Percentiles rank a stretch among this genome's conserved stretches.
Conservation (phyloP, 345 rosid genomes). For the Erucastrum elatum region DNA sequence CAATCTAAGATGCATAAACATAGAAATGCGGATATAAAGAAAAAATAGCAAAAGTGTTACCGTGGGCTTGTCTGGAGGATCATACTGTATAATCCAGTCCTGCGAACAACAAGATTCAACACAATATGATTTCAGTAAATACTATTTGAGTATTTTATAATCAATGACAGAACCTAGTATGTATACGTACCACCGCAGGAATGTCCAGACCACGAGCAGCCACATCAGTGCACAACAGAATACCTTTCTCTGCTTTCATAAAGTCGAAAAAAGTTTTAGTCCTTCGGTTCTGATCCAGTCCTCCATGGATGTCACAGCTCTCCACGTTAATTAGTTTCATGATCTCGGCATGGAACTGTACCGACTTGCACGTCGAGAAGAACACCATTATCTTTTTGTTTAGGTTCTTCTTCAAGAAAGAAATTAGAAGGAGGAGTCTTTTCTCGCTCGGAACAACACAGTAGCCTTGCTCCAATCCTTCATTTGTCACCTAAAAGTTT, state of each 20-base stretch:
- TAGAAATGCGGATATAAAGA: background rate
- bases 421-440: slow-evolving; percentile 81
- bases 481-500: slow-evolving; percentile 80
- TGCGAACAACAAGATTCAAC: slow-evolving; percentile 32
- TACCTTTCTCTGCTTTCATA: slow-evolving; percentile 89
- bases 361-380: slow-evolving; percentile 98
- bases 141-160: background rate
- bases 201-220: slow-evolving; percentile 99
- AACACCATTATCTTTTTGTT: slow-evolving; percentile 97
- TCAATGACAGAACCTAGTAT: background rate
- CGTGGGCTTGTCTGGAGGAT: slow-evolving; percentile 99
- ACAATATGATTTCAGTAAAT: slow-evolving; percentile 2
- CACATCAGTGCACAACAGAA: slow-evolving; percentile 93
- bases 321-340: slow-evolving; percentile 76
- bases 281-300: slow-evolving; percentile 87
- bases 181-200: slow-evolving; percentile 78
- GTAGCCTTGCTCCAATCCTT: slow-evolving; percentile 93
- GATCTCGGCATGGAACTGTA: slow-evolving; percentile 83
- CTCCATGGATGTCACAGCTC: slow-evolving; percentile 87
- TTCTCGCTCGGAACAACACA: slow-evolving; percentile 82
- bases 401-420: slow-evolving; percentile 85
- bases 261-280: slow-evolving; percentile 93
- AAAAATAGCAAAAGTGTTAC: slow-evolving; percentile 21
- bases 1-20: slow-evolving; percentile 10
- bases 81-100: slow-evolving; percentile 99